Evolutionary conservation across 306 rosid genomes (phyloP), one percentile per base, ranked within the genome.

Genomic region (Hylodesmum podocarpum): DNA sequence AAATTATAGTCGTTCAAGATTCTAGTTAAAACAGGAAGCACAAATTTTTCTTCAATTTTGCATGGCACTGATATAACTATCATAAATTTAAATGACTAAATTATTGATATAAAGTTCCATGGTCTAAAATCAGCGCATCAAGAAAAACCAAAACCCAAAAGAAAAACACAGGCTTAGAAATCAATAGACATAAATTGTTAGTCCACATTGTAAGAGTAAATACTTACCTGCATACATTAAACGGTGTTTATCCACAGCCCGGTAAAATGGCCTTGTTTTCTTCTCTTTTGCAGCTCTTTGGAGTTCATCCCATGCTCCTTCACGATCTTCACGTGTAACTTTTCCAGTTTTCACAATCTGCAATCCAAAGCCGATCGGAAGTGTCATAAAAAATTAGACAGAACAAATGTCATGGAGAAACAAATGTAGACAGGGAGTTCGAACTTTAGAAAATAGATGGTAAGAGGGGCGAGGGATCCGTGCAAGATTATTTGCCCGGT

Each of bases 161-260:
- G 75, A 58, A 13, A 49, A 36, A 21, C 16, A 57, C 65, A 19
- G 12, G 43, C 27, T 28, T 46, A 10, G 43, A 55, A 29, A 43
- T 34, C 31, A 18, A 70, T 18, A 71, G 24, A 31, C 15, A 63
- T n/a, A 59, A 10, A 37, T 58, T 53, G 77, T 40, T 33, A 76
- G 51, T 40, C 40, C 9, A 47, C 65, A 83, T 24, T 59, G 18
- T 70, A 41, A 54, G 40, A 34, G 43, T 59, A 80, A 70, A 67
- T 37, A 57, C 67, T 88, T 85, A 95, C 98, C 98, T 89, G 99
- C 93, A 76, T 89, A 92, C 99, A 95, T 95, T 58, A 95, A 72
- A 74, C 97, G 88, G 19, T 81, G 75, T 82, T 87, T 87, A 80
- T 90, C 77, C 43, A 84, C 89, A 37, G 92, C 91, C 53, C 99